phyloP scores from a whole-genome alignment of 345 rosid species.

The Clarkia xantiana region DNA sequence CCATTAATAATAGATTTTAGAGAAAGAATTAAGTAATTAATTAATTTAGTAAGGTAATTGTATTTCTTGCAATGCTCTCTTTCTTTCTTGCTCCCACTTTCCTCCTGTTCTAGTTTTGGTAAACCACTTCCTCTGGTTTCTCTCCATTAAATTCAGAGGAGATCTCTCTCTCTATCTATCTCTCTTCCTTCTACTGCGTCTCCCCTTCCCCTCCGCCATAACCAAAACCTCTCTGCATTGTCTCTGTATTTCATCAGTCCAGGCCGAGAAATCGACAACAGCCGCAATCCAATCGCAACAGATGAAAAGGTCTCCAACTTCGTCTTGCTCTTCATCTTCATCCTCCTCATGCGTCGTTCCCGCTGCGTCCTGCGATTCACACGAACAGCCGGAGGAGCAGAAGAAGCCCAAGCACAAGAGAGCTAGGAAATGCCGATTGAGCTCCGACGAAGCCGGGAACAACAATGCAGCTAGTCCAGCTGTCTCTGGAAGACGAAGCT shows the following conservation, averaged over 20 bases:
- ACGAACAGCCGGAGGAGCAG: constrained; percentile 17
- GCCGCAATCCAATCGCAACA: neutral
- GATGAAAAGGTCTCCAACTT: constrained; percentile 50
- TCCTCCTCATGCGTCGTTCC: constrained; percentile 21
- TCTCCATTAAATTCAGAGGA: neutral
- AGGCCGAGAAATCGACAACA: no score
- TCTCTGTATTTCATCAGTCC: neutral
- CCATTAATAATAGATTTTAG: no score
- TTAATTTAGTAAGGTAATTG: neutral
- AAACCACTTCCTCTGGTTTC: constrained; percentile 39
- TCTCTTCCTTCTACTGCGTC: neutral
- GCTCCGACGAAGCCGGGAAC: constrained; percentile 12
- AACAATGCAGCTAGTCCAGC: constrained; percentile 16
- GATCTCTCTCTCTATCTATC: no score
- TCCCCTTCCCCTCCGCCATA: neutral
- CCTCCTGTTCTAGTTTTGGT: constrained; percentile 25
- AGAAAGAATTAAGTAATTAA: no score
- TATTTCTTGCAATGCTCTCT: neutral
- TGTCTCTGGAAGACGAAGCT: constrained; percentile 45
- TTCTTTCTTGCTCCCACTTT: constrained; percentile 7
- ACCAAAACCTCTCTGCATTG: neutral
- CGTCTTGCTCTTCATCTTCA: constrained; percentile 25
- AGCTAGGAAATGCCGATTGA: constrained; percentile 19
- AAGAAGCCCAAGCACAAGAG: constrained; percentile 28
- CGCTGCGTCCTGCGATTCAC: constrained; percentile 10